Percentiles rank a stretch among this genome's conserved stretches.
Conservation (phyloP, 2,329 filamentous ascomycete genomes). For the Aspergillus oerlinghausenensis region DNA sequence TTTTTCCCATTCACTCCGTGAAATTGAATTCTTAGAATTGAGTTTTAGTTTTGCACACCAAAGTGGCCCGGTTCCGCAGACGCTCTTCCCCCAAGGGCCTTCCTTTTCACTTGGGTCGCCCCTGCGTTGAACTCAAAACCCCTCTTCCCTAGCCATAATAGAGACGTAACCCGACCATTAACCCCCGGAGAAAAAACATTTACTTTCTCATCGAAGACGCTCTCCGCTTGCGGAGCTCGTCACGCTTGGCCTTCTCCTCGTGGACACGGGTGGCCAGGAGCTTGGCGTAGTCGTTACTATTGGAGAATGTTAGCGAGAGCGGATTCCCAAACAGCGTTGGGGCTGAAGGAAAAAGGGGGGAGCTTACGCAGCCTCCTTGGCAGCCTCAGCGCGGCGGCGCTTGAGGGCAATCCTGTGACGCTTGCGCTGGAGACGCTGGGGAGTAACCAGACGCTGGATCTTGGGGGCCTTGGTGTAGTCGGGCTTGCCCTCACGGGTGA, state of each 20-base stretch:
- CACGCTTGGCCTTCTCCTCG: slow-evolving; percentile 92
- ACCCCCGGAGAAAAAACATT: slow-evolving; percentile 39
- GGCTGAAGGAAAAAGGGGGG: background rate
- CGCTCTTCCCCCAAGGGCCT: slow-evolving; percentile 3
- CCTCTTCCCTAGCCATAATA: slow-evolving; percentile 25
- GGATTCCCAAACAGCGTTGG: slow-evolving; percentile 14
- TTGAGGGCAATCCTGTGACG: slow-evolving; percentile 96
- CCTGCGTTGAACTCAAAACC: slow-evolving; percentile 9
- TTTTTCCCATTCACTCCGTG: slow-evolving; percentile 16
- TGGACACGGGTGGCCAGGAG: slow-evolving; percentile 94
- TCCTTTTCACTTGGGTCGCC: slow-evolving; percentile 9
- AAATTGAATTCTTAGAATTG: slow-evolving; percentile 14
- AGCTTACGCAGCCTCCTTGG: slow-evolving; percentile 97
- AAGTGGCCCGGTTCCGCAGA: slow-evolving; percentile 7
- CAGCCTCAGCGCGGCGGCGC: slow-evolving; percentile 92
- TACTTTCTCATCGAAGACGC: slow-evolving; percentile 93
- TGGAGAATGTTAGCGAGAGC: slow-evolving; percentile 22
- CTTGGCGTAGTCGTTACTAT: slow-evolving; percentile 91
- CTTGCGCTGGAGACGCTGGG: slow-evolving; percentile 99
- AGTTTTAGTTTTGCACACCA: slow-evolving; percentile 16
- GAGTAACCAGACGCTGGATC: slow-evolving; percentile 99
- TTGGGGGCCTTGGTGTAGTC: slow-evolving; percentile 99
- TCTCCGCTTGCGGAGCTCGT: slow-evolving; percentile 92
- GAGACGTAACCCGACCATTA: slow-evolving; percentile 36
- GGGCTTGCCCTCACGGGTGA: slow-evolving; percentile 94